Percentiles rank a stretch among this genome's conserved stretches.
These are phyloP conservation scores for Sarocladium brachiariae DNA, from an alignment of 2,329 filamentous ascomycete genomes.

Conservation along the genomic window DNA sequence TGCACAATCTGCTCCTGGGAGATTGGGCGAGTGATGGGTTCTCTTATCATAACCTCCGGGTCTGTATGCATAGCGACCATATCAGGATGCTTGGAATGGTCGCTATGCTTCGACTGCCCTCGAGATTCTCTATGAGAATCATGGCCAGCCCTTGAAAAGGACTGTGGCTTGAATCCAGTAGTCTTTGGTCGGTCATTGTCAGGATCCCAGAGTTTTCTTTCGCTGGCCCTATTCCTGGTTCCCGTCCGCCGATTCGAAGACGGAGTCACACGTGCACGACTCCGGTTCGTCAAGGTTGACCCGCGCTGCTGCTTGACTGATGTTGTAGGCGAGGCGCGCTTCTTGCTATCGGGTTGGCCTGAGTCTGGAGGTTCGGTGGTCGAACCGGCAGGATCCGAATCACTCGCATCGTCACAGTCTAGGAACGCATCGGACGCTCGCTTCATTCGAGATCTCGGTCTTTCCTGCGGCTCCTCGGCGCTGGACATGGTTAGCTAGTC, in stretches of 20 bases:
- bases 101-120: not conserved
- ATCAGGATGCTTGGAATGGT: not conserved
- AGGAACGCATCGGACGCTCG: not conserved
- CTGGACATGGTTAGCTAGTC: constrained; percentile 1
- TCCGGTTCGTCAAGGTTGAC: constrained; percentile 14
- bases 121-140: not conserved
- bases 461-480: not conserved
- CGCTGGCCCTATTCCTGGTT: not conserved
- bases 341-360: constrained; percentile 18
- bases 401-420: constrained; percentile 10
- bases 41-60: not conserved
- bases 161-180: not conserved
- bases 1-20: constrained; percentile 71
- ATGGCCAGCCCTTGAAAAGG: not conserved
- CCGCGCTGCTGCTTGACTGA: constrained; percentile 15
- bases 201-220: not conserved
- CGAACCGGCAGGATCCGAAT: constrained; percentile 5
- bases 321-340: constrained; percentile 22
- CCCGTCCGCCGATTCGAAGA: not conserved
- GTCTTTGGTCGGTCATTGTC: not conserved
- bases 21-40: constrained; percentile 62
- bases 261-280: constrained; percentile 10
- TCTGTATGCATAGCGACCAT: not conserved
- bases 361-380: constrained; percentile 10
- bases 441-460: not conserved